Evolutionary conservation across 768 basidiomycete species (phyloP).

Genomic region (Jaapia argillacea): DNA sequence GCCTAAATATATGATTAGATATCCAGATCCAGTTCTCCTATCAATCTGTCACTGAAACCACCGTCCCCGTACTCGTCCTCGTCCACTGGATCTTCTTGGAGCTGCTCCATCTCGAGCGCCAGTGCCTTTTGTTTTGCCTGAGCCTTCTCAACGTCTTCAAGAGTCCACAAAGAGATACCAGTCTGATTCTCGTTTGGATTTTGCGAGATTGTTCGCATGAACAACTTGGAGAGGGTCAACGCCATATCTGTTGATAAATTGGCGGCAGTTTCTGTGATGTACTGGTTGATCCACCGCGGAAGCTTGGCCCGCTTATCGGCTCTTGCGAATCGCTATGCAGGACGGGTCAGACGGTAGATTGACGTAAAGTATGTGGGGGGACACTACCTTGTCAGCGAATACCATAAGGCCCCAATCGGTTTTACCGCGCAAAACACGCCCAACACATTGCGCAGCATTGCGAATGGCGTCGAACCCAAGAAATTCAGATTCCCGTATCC

Average conservation of each 20-base stretch:
- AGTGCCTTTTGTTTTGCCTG: constrained; percentile 74
- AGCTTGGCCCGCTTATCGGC: constrained; percentile 92
- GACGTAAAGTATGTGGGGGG: background rate
- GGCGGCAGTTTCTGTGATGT: constrained; percentile 96
- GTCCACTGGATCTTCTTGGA: constrained; percentile 23
- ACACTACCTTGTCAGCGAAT: constrained; percentile 88
- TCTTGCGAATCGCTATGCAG: constrained; percentile 71
- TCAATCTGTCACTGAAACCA: constrained; percentile 29
- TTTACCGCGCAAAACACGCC: constrained; percentile 94
- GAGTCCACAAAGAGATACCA: constrained; percentile 88
- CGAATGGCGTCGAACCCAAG: constrained; percentile 99
- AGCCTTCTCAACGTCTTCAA: constrained; percentile 83
- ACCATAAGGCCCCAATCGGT: constrained; percentile 99
- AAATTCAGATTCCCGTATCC: constrained; percentile 97
- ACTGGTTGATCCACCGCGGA: constrained; percentile 98
- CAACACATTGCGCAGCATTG: constrained; percentile 98
- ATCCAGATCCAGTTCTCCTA: constrained; percentile 18
- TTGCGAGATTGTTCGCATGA: constrained; percentile 98
- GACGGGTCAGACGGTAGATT: background rate
- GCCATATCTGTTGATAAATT: constrained; percentile 99
- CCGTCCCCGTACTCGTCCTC: constrained; percentile 36
- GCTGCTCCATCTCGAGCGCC: constrained; percentile 37
- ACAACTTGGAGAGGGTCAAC: constrained; percentile 84
- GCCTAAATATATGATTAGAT: constrained; percentile 2
- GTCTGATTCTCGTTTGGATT: constrained; percentile 95